Base-by-base conservation (phyloP, 805 yeast genomes). In the Candida stauntonica region DNA sequence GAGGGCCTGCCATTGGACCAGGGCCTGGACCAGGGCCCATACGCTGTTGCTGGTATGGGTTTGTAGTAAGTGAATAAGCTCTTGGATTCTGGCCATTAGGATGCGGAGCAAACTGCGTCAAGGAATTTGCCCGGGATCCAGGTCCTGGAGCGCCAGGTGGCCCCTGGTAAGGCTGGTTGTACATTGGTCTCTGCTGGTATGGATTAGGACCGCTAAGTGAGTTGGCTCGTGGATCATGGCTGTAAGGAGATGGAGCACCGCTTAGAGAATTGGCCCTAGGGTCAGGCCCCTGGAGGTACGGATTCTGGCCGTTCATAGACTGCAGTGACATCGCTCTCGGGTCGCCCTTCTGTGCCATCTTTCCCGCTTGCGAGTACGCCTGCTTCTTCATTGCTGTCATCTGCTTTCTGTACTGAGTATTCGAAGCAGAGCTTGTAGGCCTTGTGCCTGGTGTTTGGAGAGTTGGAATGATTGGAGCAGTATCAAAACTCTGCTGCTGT, bases 391-490 rank as follows among this genome's bases (percentile, higher is more conserved):
- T 80, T 5, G 75, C 77, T 33, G 80, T 78, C 71, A 79, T 69
- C 48, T 73, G 80, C 48, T 82, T 83, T 48, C 94, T 66, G 55
- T 84, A 84, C 45, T 80, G 80, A 6, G 76, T 66, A 48, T 74
- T 80, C 36, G 70, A 70, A 48, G 66, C 53, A 33, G 61, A 64
- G 17, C 45, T 38, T 23, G 44, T 34, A 3, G 55, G 57, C 33
- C 41, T 36, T 4, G 41, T 16, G 19, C 59, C 48, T 4, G 51
- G 54, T 0, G 72, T 60, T 5, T 74, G 66, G 4, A 84, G 38
- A 0, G 87, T 82, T 6, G 94, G 94, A 28, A 85, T 83, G 45
- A 81, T 77, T 7, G 93, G 89, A 0, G 86, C 71, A 0, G 89
- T 71, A 45, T 81, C 86, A 39, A 66, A 58, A 29, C 55, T 35